Conservation (phyloP, 768 basidiomycete species). For the Pleurotus cornucopiae region DNA sequence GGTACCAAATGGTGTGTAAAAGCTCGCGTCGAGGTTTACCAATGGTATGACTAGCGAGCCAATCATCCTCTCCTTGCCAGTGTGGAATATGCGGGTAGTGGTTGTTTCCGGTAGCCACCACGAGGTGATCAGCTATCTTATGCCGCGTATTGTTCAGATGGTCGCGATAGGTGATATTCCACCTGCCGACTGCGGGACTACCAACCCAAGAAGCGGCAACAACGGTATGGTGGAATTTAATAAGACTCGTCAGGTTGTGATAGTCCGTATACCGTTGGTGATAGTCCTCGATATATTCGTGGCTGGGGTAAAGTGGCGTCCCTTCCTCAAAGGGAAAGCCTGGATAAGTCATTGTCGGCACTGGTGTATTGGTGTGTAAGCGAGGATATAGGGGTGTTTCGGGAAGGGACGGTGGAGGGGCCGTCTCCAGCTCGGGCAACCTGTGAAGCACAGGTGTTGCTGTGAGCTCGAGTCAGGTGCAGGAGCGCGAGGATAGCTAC, state of each 20-base stretch:
- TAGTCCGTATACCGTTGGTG: slow-evolving; percentile 38
- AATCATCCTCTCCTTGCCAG: slow-evolving; percentile 45
- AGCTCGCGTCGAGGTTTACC: slow-evolving; percentile 30
- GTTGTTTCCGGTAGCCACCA: slow-evolving; percentile 54
- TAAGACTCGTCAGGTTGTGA: slow-evolving; percentile 32
- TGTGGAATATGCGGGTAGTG: slow-evolving; percentile 42
- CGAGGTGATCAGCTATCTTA: slow-evolving; percentile 45
- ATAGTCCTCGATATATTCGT: slow-evolving; percentile 42
- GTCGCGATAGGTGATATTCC: slow-evolving; percentile 37
- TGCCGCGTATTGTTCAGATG: slow-evolving; percentile 16
- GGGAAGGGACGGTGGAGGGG: slow-evolving; percentile 41
- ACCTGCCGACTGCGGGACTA: slow-evolving; percentile 29
- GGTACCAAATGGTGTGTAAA: slow-evolving; percentile 51
- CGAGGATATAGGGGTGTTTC: slow-evolving; percentile 52
- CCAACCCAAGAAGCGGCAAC: slow-evolving; percentile 41
- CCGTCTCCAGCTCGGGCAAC: slow-evolving; percentile 26
- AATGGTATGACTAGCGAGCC: slow-evolving; percentile 29
- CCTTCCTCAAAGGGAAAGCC: slow-evolving; percentile 45
- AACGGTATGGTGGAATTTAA: slow-evolving; percentile 41
- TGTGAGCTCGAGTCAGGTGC: not conserved
- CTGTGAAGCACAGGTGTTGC: slow-evolving; percentile 12
- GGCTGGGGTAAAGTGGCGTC: slow-evolving; percentile 47
- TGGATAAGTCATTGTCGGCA: slow-evolving; percentile 58
- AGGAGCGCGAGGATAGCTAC: slow-evolving; percentile 21
- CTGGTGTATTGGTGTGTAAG: slow-evolving; percentile 51